Evolutionary conservation across 768 basidiomycete genomes (phyloP).

Genomic region (Suillus paluster): DNA sequence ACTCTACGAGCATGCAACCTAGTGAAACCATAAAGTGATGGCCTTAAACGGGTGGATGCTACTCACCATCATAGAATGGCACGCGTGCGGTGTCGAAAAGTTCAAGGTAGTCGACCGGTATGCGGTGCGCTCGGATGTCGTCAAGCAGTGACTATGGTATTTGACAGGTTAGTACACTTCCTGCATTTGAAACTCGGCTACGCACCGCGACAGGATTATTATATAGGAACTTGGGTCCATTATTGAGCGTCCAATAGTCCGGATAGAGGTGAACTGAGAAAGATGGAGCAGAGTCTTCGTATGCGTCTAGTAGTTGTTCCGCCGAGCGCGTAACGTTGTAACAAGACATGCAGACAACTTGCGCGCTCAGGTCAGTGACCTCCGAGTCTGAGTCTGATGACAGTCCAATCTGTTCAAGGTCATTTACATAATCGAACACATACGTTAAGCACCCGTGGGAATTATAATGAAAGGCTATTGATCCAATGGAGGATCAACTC

Average conservation of each 20-base stretch:
- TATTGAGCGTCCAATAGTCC: conserved; percentile 84
- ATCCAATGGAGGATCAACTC: conserved; percentile 43
- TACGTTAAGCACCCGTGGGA: conserved; percentile 24
- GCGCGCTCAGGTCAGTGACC: conserved; percentile 2
- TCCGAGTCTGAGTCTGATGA: conserved; percentile 4
- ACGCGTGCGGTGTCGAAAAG: conserved; percentile 73
- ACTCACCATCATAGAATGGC: conserved; percentile 83
- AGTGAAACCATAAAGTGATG: conserved; percentile 5
- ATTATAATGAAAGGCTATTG: conserved; percentile 9
- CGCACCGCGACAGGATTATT: conserved; percentile 72
- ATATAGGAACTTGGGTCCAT: conserved; percentile 80
- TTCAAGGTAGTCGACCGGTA: conserved; percentile 86
- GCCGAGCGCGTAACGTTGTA: conserved; percentile 76
- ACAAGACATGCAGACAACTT: conserved; percentile 52
- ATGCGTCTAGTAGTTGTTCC: conserved; percentile 60
- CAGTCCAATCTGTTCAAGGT: neutral
- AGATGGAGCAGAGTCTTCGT: conserved; percentile 64
- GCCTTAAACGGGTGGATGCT: conserved; percentile 7
- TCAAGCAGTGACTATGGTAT: conserved; percentile 70
- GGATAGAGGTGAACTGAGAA: conserved; percentile 79
- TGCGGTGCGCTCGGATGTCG: conserved; percentile 80
- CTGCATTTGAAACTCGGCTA: conserved; percentile 6
- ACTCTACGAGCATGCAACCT: conserved; percentile 89
- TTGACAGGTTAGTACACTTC: conserved; percentile 6
- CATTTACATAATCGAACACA: conserved; percentile 27